Conservation (phyloP, 768 basidiomycete genomes). For the Tylopilus rubrobrunneus region DNA sequence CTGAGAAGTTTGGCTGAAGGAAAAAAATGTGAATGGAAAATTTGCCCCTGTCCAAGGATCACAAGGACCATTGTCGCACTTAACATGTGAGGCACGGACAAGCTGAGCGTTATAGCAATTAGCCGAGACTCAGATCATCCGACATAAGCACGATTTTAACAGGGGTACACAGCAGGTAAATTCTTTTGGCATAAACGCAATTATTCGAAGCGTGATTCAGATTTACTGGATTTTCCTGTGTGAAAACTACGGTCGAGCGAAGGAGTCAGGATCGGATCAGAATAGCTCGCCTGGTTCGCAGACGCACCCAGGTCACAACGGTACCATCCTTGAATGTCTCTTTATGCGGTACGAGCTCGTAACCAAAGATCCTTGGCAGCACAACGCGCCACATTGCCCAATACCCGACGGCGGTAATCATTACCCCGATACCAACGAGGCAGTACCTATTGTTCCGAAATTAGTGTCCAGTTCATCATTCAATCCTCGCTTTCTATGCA, state of each 20-base stretch:
- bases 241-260: slow-evolving; percentile 9
- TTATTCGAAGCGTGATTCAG: too few species aligned
- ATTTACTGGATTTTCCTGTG: slow-evolving; percentile 2
- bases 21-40: too few species aligned
- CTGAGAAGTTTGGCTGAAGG: too few species aligned
- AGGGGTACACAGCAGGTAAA: too few species aligned
- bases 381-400: slow-evolving; percentile 54
- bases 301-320: slow-evolving; percentile 47
- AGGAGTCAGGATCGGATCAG: neutral
- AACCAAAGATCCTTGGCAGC: slow-evolving; percentile 46
- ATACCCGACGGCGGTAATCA: slow-evolving; percentile 45
- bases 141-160: too few species aligned
- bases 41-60: too few species aligned
- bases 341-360: slow-evolving; percentile 46
- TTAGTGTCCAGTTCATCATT: slow-evolving; percentile 4
- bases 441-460: slow-evolving; percentile 37
- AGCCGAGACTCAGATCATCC: too few species aligned
- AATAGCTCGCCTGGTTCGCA: too few species aligned
- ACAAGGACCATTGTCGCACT: too few species aligned
- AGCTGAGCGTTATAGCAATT: too few species aligned
- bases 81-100: too few species aligned
- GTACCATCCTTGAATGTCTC: slow-evolving; percentile 50
- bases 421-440: slow-evolving; percentile 47
- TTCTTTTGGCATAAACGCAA: too few species aligned
- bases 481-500: slow-evolving; percentile 34